A percentile compares a stretch with the other conserved stretches of the same genome.
Conservation (phyloP, 106 monocot species). For the Acorus gramineus region DNA sequence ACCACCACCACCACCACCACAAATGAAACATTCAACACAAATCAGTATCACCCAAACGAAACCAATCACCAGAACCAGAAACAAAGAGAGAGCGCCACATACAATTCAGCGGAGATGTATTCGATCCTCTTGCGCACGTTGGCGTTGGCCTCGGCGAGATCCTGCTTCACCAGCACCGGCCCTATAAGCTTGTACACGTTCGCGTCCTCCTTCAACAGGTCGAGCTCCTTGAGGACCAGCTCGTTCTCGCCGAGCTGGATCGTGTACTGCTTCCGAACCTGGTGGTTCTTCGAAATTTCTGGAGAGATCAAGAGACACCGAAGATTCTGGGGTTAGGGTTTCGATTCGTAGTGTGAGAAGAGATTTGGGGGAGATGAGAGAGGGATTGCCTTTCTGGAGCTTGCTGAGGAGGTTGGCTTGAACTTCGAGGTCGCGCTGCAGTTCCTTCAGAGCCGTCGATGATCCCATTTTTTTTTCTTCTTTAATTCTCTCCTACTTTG, state of each 20-base stretch:
- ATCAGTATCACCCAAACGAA: not conserved
- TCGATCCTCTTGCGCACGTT: constrained; percentile 87
- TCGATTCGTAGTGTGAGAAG: not conserved
- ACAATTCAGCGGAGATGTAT: constrained; percentile 87
- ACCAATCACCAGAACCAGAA: not conserved
- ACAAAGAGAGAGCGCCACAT: constrained; percentile 4
- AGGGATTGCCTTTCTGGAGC: constrained; percentile 58
- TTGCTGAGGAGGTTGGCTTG: constrained; percentile 74
- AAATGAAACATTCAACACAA: not conserved
- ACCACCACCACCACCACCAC: constrained; percentile 2
- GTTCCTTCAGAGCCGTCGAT: constrained; percentile 39
- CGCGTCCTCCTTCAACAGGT: constrained; percentile 58
- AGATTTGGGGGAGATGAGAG: not conserved
- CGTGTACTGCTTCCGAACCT: constrained; percentile 94
- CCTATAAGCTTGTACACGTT: constrained; percentile 95
- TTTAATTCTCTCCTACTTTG: too few species aligned
- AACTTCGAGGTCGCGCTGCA: constrained; percentile 64
- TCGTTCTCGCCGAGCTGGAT: constrained; percentile 98
- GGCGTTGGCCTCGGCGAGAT: constrained; percentile 84
- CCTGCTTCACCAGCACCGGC: constrained; percentile 91
- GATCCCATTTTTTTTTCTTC: constrained; percentile 13
- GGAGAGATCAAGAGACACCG: not conserved
- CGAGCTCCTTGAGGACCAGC: constrained; percentile 88
- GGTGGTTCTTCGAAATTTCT: constrained; percentile 90
- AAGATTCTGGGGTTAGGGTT: not conserved